Evolutionary conservation across 768 basidiomycete species (phyloP).

Genomic region (Trametes elegans): DNA sequence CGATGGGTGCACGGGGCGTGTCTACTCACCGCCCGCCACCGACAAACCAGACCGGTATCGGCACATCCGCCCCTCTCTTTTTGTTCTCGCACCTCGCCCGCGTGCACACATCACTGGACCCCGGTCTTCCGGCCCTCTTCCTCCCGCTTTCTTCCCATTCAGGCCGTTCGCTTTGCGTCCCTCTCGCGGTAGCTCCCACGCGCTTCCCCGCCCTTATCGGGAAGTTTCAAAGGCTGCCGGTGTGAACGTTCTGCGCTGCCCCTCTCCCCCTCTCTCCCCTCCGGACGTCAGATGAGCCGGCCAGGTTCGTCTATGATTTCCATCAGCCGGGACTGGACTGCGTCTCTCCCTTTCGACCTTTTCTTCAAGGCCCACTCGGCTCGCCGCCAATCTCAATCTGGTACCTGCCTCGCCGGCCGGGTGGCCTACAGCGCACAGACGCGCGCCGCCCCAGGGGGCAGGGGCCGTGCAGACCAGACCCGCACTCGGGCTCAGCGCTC

Average conservation of each 20-base stretch:
- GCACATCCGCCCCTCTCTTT: background rate
- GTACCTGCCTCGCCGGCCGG: constrained; percentile 4
- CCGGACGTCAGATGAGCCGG: background rate
- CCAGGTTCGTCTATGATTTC: no score
- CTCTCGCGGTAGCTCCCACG: constrained; percentile 8
- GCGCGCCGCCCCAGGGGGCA: background rate
- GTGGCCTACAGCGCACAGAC: background rate
- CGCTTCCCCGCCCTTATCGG: constrained; percentile 13
- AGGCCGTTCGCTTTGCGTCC: constrained; percentile 22
- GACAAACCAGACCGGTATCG: background rate
- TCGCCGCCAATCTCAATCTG: no score
- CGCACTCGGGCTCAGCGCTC: no score
- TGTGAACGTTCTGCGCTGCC: constrained; percentile 3
- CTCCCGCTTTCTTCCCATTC: constrained; percentile 19
- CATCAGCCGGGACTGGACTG: no score
- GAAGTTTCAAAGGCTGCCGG: constrained; percentile 28
- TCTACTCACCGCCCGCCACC: constrained; percentile 21
- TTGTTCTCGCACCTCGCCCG: background rate
- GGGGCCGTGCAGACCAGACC: background rate
- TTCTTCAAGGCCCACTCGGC: no score
- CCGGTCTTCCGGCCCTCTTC: constrained; percentile 1
- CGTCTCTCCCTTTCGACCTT: no score
- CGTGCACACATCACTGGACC: background rate
- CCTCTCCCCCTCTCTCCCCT: background rate
- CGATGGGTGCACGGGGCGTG: constrained; percentile 20